These are phyloP conservation scores for Juncus inflexus DNA, from an alignment of 176 grass and related monocot genomes.

Conservation along the genomic window DNA sequence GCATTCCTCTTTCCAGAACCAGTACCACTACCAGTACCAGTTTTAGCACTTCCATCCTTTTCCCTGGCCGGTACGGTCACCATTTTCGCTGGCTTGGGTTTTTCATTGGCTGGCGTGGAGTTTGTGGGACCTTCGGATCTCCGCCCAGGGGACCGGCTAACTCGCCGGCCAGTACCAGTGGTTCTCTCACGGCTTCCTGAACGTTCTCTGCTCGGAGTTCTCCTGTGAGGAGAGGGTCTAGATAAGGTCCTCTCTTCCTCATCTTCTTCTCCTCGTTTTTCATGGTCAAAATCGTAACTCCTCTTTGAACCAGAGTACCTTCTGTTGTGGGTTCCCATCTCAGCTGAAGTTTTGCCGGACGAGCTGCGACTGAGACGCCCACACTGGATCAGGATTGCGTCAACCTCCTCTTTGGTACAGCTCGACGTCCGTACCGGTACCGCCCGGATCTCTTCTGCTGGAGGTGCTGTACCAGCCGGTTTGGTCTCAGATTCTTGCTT, in stretches of 20 bases:
- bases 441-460: constrained; percentile 33
- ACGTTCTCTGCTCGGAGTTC: constrained; percentile 66
- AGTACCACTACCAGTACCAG: constrained; percentile 24
- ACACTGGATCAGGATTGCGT: constrained; percentile 91
- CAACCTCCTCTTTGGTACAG: constrained; percentile 86
- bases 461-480: not conserved
- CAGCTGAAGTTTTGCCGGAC: constrained; percentile 49
- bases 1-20: constrained; percentile 45
- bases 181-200: constrained; percentile 61
- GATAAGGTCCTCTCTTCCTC: constrained; percentile 36
- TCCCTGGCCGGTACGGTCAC: constrained; percentile 69
- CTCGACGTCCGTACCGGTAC: constrained; percentile 54
- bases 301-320: constrained; percentile 74
- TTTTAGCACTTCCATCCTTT: constrained; percentile 31
- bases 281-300: constrained; percentile 83
- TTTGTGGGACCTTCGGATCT: constrained; percentile 27
- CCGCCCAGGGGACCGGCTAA: constrained; percentile 63
- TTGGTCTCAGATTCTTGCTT: constrained; percentile 3
- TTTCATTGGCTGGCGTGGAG: constrained; percentile 15
- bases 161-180: constrained; percentile 40
- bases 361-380: constrained; percentile 94
- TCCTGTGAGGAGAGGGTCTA: constrained; percentile 62
- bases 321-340: constrained; percentile 38
- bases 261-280: constrained; percentile 40
- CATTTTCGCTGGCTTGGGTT: constrained; percentile 62